Evolutionary conservation across 306 rosid species (phyloP), one percentile per base, ranked within the genome.

Genomic region (Quercus suber): DNA sequence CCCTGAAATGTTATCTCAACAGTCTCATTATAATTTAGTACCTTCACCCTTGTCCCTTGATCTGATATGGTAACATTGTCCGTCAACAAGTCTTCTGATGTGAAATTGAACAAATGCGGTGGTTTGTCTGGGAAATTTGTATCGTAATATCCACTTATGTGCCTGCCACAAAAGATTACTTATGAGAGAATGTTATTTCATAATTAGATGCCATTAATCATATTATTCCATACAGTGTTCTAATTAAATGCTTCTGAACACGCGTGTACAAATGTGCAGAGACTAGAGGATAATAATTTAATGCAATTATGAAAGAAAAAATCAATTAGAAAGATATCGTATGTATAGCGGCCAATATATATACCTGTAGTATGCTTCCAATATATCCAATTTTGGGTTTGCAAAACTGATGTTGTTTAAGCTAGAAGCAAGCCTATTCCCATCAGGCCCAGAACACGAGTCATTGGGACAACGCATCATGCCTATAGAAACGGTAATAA

Each of bases 361-460:
- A 15, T 83, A 87, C 84, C 84, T 53, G 87, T 88, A 83, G 73
- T 87, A 90, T 19, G 92, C 89, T 85, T 90, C 82, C 14, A 88
- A 64, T 19, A 90, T 73, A 63, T 80, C 82, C 52, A 73, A 64
- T 9, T 9, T 10, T 45, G 89, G 92, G 28, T 18, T 8, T 17
- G 74, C 79, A 60, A 88, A 90, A 21, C 87, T 88, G 67, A 83
- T 78, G 84, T 88, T 90, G 86, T 81, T 88, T 78, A 90, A 53
- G 69, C 81, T 80, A 3, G 92, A 57, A 33, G 92, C 80, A 0
- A 88, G 64, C 71, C 89, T 77, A 6, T 83, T 85, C 35, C 83
- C 86, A 60, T 71, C 81, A 27, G 88, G 88, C 51, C 89, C 94
- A 10, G 8, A 79, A 55, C 94, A 88, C 1, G 84, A 65, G 27